Evolutionary conservation across 2,329 filamentous ascomycete species (phyloP).

Genomic region (Aspergillus sp.): DNA sequence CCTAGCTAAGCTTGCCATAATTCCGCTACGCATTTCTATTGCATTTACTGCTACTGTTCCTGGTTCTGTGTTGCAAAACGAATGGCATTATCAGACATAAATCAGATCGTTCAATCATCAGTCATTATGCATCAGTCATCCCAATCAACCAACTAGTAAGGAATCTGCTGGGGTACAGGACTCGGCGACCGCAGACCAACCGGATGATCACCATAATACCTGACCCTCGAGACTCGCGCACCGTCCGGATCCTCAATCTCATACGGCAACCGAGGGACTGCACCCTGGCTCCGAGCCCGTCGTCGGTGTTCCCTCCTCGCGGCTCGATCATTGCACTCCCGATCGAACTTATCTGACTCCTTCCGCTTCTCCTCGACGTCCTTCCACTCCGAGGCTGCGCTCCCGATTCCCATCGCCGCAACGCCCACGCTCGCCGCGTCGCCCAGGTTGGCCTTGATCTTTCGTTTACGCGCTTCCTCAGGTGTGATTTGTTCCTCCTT

Average conservation of each 20-base stretch:
- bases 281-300: slow-evolving; percentile 16
- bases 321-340: slow-evolving; percentile 34
- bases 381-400: slow-evolving; percentile 57
- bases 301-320: slow-evolving; percentile 37
- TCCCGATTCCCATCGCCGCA: slow-evolving; percentile 58
- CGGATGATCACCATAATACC: background rate
- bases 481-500: slow-evolving; percentile 53
- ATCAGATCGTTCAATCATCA: background rate
- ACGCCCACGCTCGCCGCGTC: slow-evolving; percentile 59
- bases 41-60: no score
- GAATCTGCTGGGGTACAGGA: background rate
- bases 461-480: slow-evolving; percentile 54
- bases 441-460: slow-evolving; percentile 54
- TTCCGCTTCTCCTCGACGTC: slow-evolving; percentile 55
- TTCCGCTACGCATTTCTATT: no score
- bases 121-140: background rate
- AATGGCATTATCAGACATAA: no score
- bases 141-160: background rate
- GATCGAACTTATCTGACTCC: slow-evolving; percentile 46
- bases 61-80: no score
- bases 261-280: slow-evolving; percentile 15
- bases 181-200: background rate
- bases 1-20: no score
- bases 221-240: background rate
- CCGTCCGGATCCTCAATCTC: slow-evolving; percentile 18